Base-by-base conservation (phyloP, 1,284 basidiomycete species). In the Flammula alnicola region DNA sequence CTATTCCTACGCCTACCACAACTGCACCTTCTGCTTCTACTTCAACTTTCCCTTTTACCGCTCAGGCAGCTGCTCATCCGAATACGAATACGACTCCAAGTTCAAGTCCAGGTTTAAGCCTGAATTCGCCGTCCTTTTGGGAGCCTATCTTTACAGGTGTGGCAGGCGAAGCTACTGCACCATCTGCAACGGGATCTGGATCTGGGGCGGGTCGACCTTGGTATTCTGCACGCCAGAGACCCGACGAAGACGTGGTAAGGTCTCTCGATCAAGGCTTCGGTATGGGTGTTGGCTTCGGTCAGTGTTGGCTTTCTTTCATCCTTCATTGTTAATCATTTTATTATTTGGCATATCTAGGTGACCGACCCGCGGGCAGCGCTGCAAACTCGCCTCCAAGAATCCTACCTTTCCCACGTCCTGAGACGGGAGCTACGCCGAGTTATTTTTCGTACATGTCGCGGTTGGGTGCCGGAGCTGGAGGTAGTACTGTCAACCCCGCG, bases 161-260 rank as follows among this genome's bases (percentile, higher is more conserved):
- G 32, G 14, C 32, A n/a, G n/a, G n/a, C n/a, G 41, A 29, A 37
- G 6, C 14, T 8, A 31, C 29, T 37, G 12, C 25, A 7, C 5
- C 36, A 11, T 5, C 32, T 17, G 20, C 38, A 40, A 25, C 16
- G 10, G 23, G n/a, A 40, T 20, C 19, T 11, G 5, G 16, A 6
- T 12, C 38, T 14, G 17, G 22, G 17, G 5, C 10, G 17, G 31
- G 17, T 12, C 31, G 31, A 16, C 31, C 31, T 16, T 32, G n/a
- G 31, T 16, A 32, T 10, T 32, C n/a, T 32, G n/a, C 17, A 16
- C 43, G 43, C 23, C 33, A 46, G 17, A 11, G 30, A 9, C 26
- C 49, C 27, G 49, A 51, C 22, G 31, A 41, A 9, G 41, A 19
- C 38, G 46, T 36, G 26, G 40, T 44, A n/a, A 52, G 51, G 42